phyloP scores from a whole-genome alignment of 331 rosid genomes.

The Quercus phellos region DNA sequence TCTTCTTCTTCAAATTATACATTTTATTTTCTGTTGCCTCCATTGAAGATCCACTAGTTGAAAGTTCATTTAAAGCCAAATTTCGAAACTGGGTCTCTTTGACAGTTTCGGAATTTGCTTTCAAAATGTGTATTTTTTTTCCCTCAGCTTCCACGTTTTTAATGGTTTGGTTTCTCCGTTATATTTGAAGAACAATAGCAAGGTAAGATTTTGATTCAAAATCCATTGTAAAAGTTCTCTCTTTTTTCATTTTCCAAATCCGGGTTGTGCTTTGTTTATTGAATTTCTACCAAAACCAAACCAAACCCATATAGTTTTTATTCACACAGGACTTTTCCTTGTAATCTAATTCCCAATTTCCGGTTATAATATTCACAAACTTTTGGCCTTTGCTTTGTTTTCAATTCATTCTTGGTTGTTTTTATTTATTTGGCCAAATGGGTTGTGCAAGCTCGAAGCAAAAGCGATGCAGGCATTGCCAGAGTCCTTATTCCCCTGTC shows the following conservation, averaged over 20 bases:
- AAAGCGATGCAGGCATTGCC: slow-evolving; percentile 65
- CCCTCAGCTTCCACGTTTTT: background rate
- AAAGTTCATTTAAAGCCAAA: slow-evolving; percentile 2
- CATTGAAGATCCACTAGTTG: background rate
- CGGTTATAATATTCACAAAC: background rate
- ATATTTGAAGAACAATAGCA: background rate
- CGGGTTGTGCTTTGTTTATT: background rate
- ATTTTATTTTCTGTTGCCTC: background rate
- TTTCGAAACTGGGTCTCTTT: slow-evolving; percentile 1
- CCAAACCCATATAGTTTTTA: slow-evolving; percentile 10
- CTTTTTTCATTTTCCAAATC: background rate
- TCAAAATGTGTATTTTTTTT: background rate
- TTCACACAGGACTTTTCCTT: slow-evolving; percentile 17
- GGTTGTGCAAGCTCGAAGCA: slow-evolving; percentile 83
- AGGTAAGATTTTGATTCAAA: background rate
- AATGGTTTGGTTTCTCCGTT: background rate
- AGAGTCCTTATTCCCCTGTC: slow-evolving; percentile 41
- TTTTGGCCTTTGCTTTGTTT: background rate
- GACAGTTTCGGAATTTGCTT: background rate
- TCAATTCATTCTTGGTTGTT: slow-evolving; percentile 13
- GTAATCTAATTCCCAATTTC: background rate
- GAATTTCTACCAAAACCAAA: background rate
- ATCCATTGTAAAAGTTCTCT: background rate
- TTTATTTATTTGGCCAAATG: slow-evolving; percentile 31
- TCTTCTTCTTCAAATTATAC: background rate